phyloP scores from a whole-genome alignment of 2,329 filamentous ascomycete genomes.

The Fusarium floridanum region DNA sequence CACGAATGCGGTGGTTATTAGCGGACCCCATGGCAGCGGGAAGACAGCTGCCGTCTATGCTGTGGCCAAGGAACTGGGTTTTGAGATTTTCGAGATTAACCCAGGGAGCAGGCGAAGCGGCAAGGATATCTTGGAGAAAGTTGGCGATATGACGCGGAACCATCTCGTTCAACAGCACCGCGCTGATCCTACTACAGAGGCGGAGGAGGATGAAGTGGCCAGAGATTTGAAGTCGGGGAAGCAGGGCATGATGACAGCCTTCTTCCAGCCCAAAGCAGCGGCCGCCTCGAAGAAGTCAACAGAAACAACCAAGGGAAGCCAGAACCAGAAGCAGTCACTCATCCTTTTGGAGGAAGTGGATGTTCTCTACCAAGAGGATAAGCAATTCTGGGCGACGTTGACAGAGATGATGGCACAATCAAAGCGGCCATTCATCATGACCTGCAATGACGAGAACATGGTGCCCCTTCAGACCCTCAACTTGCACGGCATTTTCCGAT shows the following conservation, averaged over 20 bases:
- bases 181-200: conserved; percentile 46
- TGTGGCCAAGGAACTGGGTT: conserved; percentile 89
- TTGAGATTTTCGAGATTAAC: conserved; percentile 96
- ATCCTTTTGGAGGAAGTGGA: conserved; percentile 96
- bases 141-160: conserved; percentile 97
- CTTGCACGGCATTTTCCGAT: conserved; percentile 87
- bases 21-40: conserved; percentile 89
- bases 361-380: conserved; percentile 93
- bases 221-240: conserved; percentile 75
- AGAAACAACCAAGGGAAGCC: conserved; percentile 52
- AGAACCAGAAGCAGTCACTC: conserved; percentile 88
- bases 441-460: conserved; percentile 92
- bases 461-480: conserved; percentile 80
- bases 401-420: conserved; percentile 83
- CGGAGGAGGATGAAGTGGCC: conserved; percentile 49
- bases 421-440: conserved; percentile 92
- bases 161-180: conserved; percentile 78
- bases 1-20: conserved; percentile 86
- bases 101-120: conserved; percentile 85
- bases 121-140: conserved; percentile 89
- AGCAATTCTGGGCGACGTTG: conserved; percentile 91
- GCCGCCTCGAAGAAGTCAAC: conserved; percentile 36
- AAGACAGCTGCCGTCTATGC: conserved; percentile 95
- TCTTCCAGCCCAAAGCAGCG: conserved; percentile 74
- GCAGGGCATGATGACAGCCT: conserved; percentile 83